Base-by-base conservation (phyloP, 768 basidiomycete genomes). In the Leucosporidium scottii region DNA sequence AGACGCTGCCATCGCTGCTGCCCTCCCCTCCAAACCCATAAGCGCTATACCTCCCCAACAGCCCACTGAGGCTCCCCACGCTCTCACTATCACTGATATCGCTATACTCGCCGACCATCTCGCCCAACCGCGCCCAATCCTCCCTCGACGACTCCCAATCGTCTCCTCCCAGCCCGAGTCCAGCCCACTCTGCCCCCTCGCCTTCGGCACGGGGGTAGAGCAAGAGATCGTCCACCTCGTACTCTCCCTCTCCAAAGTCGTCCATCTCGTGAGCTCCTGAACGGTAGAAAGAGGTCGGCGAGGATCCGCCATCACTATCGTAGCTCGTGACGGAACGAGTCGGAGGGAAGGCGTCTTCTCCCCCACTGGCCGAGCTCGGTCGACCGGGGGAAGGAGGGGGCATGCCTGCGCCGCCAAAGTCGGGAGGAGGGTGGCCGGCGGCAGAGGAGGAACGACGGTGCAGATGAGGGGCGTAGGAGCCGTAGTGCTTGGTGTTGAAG, bases 401-500 rank as follows among this genome's bases (percentile, higher is more conserved):
- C 18, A 59, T 44, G 39, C 39, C 39, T 44, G 39, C 66, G 3
- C 62, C 70, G 27, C 68, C 71, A 44, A 36, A 76, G 25, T 12
- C 76, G 76, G 7, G 75, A 76, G 12, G 75, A 76, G 8, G 78
- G 74, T 91, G 83, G 65, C 85, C 84, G 30, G 86, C 84, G 51
- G 91, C 78, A 85, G 84, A 75, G 85, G 88, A 87, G 6, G 90
- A 85, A 63, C 91, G 84, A 60, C 89, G 84, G 76, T 94, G 85
- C 64, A 83, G 82, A 50, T 82, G 80, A n/a, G 76, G 73, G 4
- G 73, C 73, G 63, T 55, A 69, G 18, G 84, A 79, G 30, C 89
- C 89, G 78, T 97, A 98, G 70, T 93, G 85, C 75, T 90, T 88
- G 69, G 84, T 90, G 79, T 98, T 97, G 78, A 98, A 99, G 79